Percentiles rank a stretch among this genome's conserved stretches.
Evolutionary conservation across 768 basidiomycete genomes (phyloP).

Genomic region (Lactifluus pinguis): DNA sequence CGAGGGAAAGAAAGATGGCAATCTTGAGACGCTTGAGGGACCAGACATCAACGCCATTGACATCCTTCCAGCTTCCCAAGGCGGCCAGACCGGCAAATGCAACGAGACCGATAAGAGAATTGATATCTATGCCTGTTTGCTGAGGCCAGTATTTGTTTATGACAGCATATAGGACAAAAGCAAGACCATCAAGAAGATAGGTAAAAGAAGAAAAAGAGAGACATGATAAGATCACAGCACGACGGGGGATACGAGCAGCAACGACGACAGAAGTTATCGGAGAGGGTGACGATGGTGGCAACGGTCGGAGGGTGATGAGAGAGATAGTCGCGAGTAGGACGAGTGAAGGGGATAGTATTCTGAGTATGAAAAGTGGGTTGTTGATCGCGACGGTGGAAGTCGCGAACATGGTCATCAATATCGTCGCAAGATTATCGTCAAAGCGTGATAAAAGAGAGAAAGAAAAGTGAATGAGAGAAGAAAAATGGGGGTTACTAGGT

Average conservation of each 20-base stretch:
- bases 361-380: conserved; percentile 43
- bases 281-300: conserved; percentile 38
- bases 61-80: conserved; percentile 72
- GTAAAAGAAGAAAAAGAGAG: conserved; percentile 63
- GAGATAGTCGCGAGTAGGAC: conserved; percentile 55
- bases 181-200: conserved; percentile 69
- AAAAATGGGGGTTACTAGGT: no score
- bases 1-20: conserved; percentile 44
- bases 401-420: conserved; percentile 8
- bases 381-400: conserved; percentile 17
- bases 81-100: conserved; percentile 67
- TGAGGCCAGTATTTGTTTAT: conserved; percentile 57
- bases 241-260: conserved; percentile 62
- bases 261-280: conserved; percentile 75
- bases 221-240: conserved; percentile 61
- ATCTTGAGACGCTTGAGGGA: conserved; percentile 46
- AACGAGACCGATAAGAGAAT: conserved; percentile 55
- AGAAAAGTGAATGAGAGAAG: not conserved
- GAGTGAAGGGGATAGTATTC: conserved; percentile 59
- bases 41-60: conserved; percentile 64
- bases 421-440: conserved; percentile 12
- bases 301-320: conserved; percentile 42
- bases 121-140: conserved; percentile 56
- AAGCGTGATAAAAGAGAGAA: not conserved
- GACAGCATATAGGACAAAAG: conserved; percentile 57